These are phyloP conservation scores for Phellinidium pouzarii DNA, from an alignment of 1,284 basidiomycete species.

Conservation along the genomic window DNA sequence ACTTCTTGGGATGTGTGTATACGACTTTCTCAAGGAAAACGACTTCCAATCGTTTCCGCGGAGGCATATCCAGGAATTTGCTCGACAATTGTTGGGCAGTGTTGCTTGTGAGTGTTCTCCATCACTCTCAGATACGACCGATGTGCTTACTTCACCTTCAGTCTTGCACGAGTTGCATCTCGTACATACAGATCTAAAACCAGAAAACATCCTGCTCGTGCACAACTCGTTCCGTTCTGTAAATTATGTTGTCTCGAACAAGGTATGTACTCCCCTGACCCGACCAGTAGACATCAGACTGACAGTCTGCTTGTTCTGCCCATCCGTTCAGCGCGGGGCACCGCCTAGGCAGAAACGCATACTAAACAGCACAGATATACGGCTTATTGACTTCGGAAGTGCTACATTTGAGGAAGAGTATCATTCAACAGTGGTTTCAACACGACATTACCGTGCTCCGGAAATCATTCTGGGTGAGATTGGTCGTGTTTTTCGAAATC, in stretches of 20 bases:
- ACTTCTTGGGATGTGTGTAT: constrained; percentile 94
- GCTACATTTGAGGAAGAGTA: constrained; percentile 99
- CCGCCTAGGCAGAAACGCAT: constrained; percentile 64
- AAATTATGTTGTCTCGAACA: constrained; percentile 49
- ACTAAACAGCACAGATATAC: constrained; percentile 86
- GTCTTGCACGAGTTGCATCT: constrained; percentile 89
- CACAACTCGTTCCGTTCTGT: constrained; percentile 70
- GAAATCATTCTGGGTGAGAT: constrained; percentile 93
- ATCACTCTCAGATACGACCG: neutral
- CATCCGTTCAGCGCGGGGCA: constrained; percentile 44
- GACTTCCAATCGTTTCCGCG: constrained; percentile 95
- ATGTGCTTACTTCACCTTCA: constrained; percentile 27
- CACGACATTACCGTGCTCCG: constrained; percentile 96
- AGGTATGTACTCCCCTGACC: constrained; percentile 34
- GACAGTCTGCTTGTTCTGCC: constrained; percentile 1
- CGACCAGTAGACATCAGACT: constrained; percentile 13
- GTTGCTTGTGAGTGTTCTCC: constrained; percentile 73
- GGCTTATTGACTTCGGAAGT: constrained; percentile 97
- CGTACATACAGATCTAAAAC: constrained; percentile 98
- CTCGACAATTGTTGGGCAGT: constrained; percentile 85
- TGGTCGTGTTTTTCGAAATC: constrained; percentile 6
- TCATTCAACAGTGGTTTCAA: constrained; percentile 96
- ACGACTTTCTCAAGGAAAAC: constrained; percentile 99
- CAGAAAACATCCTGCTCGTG: constrained; percentile 95
- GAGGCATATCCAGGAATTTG: constrained; percentile 94